These are phyloP conservation scores for Quercus berberidifolia DNA, from an alignment of 306 rosid species.

Conservation along the genomic window DNA sequence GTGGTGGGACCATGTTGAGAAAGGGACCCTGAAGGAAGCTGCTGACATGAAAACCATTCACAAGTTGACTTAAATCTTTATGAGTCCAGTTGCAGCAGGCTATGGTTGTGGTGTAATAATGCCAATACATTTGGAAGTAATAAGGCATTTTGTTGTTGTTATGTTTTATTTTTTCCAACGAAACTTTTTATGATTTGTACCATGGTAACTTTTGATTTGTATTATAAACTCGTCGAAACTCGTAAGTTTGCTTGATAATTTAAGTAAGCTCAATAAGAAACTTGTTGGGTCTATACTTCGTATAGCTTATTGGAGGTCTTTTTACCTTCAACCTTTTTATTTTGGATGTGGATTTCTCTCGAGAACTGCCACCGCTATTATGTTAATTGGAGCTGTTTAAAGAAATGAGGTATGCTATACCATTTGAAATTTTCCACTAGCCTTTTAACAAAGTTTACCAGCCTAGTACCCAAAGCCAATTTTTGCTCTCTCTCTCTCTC, in stretches of 20 bases:
- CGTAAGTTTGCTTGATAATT: neutral
- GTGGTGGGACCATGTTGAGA: constrained; percentile 97
- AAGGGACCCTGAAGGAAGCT: constrained; percentile 59
- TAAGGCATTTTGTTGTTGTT: constrained; percentile 2
- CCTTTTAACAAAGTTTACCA: too few species aligned
- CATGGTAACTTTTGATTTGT: constrained; percentile 6
- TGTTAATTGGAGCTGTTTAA: too few species aligned
- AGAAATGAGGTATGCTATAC: too few species aligned
- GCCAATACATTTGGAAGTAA: constrained; percentile 30
- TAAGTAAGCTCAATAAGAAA: neutral
- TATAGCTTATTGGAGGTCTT: neutral
- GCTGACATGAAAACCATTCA: constrained; percentile 92
- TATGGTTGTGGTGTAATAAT: neutral
- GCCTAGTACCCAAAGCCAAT: too few species aligned
- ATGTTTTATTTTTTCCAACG: neutral
- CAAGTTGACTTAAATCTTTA: constrained; percentile 49
- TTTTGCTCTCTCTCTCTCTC: too few species aligned
- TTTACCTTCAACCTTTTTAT: neutral
- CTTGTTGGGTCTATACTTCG: neutral
- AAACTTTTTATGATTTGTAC: neutral
- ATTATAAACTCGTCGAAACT: neutral
- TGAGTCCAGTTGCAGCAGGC: neutral
- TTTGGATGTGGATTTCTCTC: neutral
- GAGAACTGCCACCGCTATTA: too few species aligned
- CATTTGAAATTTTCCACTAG: too few species aligned